Base-by-base conservation (phyloP, 306 rosid genomes). In the Fragaria vesca region DNA sequence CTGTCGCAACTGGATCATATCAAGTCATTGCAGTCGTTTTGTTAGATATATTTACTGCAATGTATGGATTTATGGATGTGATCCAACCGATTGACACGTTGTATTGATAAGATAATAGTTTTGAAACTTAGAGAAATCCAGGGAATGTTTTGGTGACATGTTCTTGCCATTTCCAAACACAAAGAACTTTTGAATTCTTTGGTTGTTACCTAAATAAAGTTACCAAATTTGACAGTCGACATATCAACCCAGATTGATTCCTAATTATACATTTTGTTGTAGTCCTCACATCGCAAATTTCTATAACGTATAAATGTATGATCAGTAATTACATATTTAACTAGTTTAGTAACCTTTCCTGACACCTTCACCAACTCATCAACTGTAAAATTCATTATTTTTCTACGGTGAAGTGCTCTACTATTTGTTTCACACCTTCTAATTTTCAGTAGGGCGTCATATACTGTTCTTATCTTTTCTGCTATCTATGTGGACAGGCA, bases 401-500 rank as follows among this genome's bases (percentile, higher is more conserved):
- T 58, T 58, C 30, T 24, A 12, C 47, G 0, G 11, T 48, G 74
- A 28, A 24, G 16, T 58, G 32, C 32, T 24, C 34, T 26, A 12
- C 34, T 21, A 24, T 10, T 11, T 58, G 17, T 3, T 21, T 24
- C 34, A 4, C 17, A 58, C 17, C 66, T 57, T 57, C 32, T 24
- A 58, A 21, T 26, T 10, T 58, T 28, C 17, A 58, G 12, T 58
- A 58, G 34, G 66, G 30, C 36, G 12, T 26, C 62, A 47, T 15
- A 47, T 26, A 12, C 5, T 48, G 2, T 32, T 47, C 45, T 48
- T 48, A 11, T 61, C 40, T 50, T 60, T 24, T 76, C 8, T 61
- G 70, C 52, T 79, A 55, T 65, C 52, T 45, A 66, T 18, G 48
- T 80, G 81, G 76, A 80, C 85, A 89, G 88, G 89, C 82, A 68